A percentile compares a stretch with the other conserved stretches of the same genome.
Evolutionary conservation across 106 monocot species (phyloP).

Genomic region (Dendrobium huoshanense): DNA sequence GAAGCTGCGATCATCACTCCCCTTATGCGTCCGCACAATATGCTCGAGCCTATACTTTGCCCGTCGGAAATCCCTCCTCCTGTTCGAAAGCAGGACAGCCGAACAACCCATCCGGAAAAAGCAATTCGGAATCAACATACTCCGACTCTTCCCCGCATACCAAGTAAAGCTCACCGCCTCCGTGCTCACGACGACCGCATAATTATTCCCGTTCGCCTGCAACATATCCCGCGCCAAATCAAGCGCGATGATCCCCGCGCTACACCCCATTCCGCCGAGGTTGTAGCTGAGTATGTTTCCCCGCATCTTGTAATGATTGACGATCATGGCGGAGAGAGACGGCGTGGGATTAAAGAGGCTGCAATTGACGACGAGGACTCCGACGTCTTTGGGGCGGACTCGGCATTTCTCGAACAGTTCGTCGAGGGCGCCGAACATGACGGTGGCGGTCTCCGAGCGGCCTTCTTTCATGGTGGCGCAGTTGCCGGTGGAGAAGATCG

Average conservation of each 20-base stretch:
- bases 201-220: constrained; percentile 60
- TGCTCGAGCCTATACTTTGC: constrained; percentile 78
- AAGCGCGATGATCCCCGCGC: constrained; percentile 58
- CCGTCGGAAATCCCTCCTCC: constrained; percentile 47
- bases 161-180: constrained; percentile 67
- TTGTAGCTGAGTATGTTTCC: constrained; percentile 78
- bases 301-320: constrained; percentile 99
- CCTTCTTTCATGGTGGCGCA: constrained; percentile 78
- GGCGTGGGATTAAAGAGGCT: constrained; percentile 77
- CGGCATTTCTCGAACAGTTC: constrained; percentile 72
- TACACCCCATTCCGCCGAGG: constrained; percentile 77
- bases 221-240: constrained; percentile 70
- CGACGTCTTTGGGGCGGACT: constrained; percentile 64
- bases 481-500: constrained; percentile 37
- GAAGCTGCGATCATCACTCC: constrained; percentile 65
- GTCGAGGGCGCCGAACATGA: constrained; percentile 64
- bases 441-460: constrained; percentile 44
- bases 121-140: constrained; percentile 76
- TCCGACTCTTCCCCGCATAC: constrained; percentile 53
- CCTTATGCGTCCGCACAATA: constrained; percentile 76
- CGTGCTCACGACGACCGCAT: constrained; percentile 68
- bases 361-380: constrained; percentile 69
- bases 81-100: constrained; percentile 55
- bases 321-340: constrained; percentile 74
- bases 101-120: constrained; percentile 76